A percentile compares a stretch with the other conserved stretches of the same genome.
Conservation (phyloP, 345 rosid genomes). For the Linum tenue region DNA sequence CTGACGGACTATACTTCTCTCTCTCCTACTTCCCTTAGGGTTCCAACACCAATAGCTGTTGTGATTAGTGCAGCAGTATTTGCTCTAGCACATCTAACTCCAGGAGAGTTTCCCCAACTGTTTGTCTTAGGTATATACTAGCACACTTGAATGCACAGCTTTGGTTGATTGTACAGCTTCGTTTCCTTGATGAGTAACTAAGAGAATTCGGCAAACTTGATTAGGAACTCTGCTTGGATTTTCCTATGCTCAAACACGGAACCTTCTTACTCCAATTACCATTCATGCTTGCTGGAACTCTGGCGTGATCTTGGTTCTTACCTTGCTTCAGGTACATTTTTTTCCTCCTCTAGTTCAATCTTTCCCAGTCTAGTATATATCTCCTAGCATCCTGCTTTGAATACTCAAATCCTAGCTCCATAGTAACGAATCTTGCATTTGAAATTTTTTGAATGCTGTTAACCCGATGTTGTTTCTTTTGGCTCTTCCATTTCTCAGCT, state of each 20-base stretch:
- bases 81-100: conserved; percentile 85
- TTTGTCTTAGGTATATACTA: conserved; percentile 55
- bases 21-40: conserved; percentile 34
- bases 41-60: conserved; percentile 74
- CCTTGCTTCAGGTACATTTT: conserved; percentile 67
- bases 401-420: background rate
- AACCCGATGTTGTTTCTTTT: background rate
- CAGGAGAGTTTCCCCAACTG: conserved; percentile 85
- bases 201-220: conserved; percentile 2
- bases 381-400: too few species aligned
- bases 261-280: conserved; percentile 69
- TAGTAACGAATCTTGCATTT: background rate
- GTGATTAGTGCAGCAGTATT: conserved; percentile 83
- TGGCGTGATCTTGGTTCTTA: conserved; percentile 67
- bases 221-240: conserved; percentile 65
- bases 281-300: conserved; percentile 91
- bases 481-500: conserved; percentile 28
- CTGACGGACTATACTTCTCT: too few species aligned
- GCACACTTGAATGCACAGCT: too few species aligned
- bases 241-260: conserved; percentile 83
- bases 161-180: background rate
- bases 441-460: background rate
- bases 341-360: background rate
- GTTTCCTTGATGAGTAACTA: background rate
- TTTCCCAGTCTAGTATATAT: too few species aligned